Evolutionary conservation across 805 yeast genomes (phyloP).

Genomic region (Vanderwaltozyma yarrowii): DNA sequence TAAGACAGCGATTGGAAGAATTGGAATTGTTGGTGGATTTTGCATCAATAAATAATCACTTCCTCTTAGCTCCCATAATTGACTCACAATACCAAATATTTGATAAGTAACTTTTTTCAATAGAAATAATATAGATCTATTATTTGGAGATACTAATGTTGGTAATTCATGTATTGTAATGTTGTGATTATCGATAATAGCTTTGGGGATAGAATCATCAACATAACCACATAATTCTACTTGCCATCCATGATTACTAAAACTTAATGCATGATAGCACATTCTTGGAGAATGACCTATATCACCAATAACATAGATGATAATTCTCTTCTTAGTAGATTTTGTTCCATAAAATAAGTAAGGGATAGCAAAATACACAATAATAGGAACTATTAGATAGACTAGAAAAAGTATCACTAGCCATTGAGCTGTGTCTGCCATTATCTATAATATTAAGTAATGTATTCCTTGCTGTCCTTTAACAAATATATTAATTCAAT

Average conservation of each 20-base stretch:
- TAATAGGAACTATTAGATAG: conserved; percentile 35
- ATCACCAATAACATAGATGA: conserved; percentile 84
- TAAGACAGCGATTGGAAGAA: conserved; percentile 51
- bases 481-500: too few relatives aligned
- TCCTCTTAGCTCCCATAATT: conserved; percentile 47
- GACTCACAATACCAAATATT: conserved; percentile 33
- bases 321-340: conserved; percentile 42
- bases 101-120: conserved; percentile 49
- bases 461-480: too few relatives aligned
- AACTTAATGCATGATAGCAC: conserved; percentile 78
- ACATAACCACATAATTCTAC: conserved; percentile 84
- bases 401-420: conserved; percentile 29
- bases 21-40: conserved; percentile 91
- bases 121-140: conserved; percentile 10
- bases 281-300: conserved; percentile 93
- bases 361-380: conserved; percentile 29
- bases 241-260: conserved; percentile 53
- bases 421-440: too few relatives aligned
- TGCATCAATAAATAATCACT: conserved; percentile 65
- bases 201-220: conserved; percentile 44
- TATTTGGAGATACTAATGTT: not conserved
- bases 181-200: conserved; percentile 39
- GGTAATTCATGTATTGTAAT: conserved; percentile 39
- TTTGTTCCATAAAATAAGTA: conserved; percentile 26
- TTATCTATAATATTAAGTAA: too few relatives aligned